Percentiles rank a stretch among this genome's conserved stretches.
Evolutionary conservation across 2,329 filamentous ascomycete species (phyloP).

Genomic region (Metarhizium brunneum): DNA sequence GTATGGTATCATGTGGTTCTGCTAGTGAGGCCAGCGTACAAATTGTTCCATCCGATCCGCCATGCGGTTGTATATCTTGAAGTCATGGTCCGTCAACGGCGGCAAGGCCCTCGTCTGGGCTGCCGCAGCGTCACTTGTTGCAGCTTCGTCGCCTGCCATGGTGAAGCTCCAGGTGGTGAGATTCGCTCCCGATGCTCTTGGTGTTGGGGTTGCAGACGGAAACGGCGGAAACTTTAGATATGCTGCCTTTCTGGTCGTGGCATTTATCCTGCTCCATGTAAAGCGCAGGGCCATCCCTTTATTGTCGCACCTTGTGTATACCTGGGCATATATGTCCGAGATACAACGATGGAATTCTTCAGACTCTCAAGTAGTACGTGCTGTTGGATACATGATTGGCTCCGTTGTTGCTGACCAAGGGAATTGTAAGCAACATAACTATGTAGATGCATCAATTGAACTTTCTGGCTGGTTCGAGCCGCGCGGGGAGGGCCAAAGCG

Average conservation of each 20-base stretch:
- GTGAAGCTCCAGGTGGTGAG: not conserved
- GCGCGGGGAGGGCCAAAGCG: too few species aligned
- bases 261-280: too few species aligned
- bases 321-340: too few species aligned
- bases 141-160: not conserved
- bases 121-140: not conserved
- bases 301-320: too few species aligned
- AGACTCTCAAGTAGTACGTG: too few species aligned
- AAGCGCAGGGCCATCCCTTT: too few species aligned
- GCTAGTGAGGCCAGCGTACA: not conserved
- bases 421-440: not conserved
- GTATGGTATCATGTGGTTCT: not conserved
- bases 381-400: not conserved
- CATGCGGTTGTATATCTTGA: constrained; percentile 60
- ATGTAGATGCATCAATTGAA: not conserved
- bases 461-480: too few species aligned
- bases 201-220: not conserved
- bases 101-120: constrained; percentile 32
- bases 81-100: constrained; percentile 57
- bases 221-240: too few species aligned
- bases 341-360: too few species aligned
- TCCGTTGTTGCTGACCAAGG: constrained; percentile 1
- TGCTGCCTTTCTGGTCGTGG: too few species aligned
- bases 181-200: not conserved
- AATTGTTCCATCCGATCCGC: constrained; percentile 56